Evolutionary conservation across 1,284 basidiomycete species (phyloP), one percentile per base, ranked within the genome.

Genomic region (Apiotrichum brassicae): DNA sequence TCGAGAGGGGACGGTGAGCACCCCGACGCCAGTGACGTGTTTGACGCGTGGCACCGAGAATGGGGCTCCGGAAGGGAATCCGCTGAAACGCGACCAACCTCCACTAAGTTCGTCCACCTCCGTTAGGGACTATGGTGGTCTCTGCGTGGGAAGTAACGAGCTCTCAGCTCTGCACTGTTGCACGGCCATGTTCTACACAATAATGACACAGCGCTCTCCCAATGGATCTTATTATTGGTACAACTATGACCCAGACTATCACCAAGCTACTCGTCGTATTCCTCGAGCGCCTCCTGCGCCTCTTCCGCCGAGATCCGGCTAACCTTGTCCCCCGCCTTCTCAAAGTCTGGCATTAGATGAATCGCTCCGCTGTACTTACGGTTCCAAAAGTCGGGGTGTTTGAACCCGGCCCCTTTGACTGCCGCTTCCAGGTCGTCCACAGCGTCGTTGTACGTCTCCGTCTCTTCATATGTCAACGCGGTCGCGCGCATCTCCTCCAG

Each of bases 401-500:
- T 72, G 56, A 71, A 71, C 0, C 51, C 52, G 2, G 56, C 51
- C n/a, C 38, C 58, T 37, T 63, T 70, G 43, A 71, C 53, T 16
- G 45, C 54, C 18, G 40, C 42, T 42, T 71, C 62, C 35, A 74
- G 55, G 8, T 62, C 57, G 4, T 63, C 57, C 5, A 70, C 24
- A 47, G 57, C 63, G 6, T 53, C 61, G 43, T 74, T 74, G 53
- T 72, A 74, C 37, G 68, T 69, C 48, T 72, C 70, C 8, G 61
- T 60, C 50, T 72, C 70, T 42, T 72, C 72, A 49, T 66, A 70
- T 28, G 53, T 78, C 50, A 87, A 68, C 18, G 81, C 83, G 3
- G 81, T 80, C 49, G 78, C 75, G 59, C 88, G 78, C 72, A 91
- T 71, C 41, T 73, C 77, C 56, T 72, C 72, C 77, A 92, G 75